Evolutionary conservation across 2,329 filamentous ascomycete species (phyloP).

Genomic region (Hypoxylon sp.): DNA sequence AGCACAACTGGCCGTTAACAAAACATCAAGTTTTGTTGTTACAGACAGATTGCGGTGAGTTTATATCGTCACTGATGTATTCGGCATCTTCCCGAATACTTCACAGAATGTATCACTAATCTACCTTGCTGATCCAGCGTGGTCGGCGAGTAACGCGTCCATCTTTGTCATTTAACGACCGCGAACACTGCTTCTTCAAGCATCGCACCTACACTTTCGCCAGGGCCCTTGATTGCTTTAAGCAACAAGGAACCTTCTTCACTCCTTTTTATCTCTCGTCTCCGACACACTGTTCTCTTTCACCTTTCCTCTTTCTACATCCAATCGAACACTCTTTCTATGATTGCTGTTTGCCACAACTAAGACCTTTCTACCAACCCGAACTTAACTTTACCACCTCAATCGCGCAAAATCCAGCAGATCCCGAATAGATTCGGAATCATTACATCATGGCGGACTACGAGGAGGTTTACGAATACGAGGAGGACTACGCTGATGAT

Average conservation of each 20-base stretch:
- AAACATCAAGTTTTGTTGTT: constrained; percentile 31
- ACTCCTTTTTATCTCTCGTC: background rate
- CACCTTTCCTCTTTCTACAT: constrained; percentile 2
- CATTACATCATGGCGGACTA: constrained; percentile 66
- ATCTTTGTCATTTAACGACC: background rate
- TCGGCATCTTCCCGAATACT: background rate
- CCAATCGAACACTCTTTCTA: constrained; percentile 18
- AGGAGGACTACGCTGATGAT: constrained; percentile 77
- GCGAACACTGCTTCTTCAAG: constrained; percentile 1
- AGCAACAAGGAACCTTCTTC: constrained; percentile 3
- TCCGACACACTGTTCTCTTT: background rate
- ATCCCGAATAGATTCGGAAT: background rate
- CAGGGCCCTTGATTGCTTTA: background rate
- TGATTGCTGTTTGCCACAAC: constrained; percentile 13
- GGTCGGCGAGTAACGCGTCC: constrained; percentile 23
- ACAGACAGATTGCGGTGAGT: constrained; percentile 34
- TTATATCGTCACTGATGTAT: constrained; percentile 21
- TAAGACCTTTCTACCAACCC: background rate
- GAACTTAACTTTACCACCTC: background rate
- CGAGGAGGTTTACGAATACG: constrained; percentile 71
- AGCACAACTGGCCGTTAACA: constrained; percentile 13
- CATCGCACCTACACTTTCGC: background rate
- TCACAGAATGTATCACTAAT: constrained; percentile 13
- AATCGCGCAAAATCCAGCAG: constrained; percentile 1
- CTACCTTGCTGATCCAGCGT: constrained; percentile 17